Base-by-base conservation (phyloP, 169 alveolate genomes). In the Eimeria tenella region DNA sequence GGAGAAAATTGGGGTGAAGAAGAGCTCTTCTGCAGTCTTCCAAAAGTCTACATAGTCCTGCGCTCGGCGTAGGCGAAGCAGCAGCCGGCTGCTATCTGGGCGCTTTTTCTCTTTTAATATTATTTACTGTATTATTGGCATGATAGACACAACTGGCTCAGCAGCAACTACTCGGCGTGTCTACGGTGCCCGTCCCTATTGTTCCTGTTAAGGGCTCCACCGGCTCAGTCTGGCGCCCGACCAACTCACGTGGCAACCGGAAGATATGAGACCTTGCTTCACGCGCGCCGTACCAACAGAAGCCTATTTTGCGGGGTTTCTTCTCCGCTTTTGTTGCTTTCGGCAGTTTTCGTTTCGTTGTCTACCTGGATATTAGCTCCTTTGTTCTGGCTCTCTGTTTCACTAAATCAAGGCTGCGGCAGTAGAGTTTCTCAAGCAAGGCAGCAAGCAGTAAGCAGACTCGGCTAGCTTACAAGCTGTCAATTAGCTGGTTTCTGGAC, bases 251-350 rank as follows among this genome's bases (percentile, higher is more conserved):
- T 79, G 71, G 70, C 88, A 68, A 9, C 49, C 56, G 25, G 70
- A 52, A 79, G 71, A 79, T 53, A 62, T 21, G 84, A 74, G 70
- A 50, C 87, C 70, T 77, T 77, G 87, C 21, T 73, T 73, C 82
- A 31, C 42, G 23, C 88, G 9, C 71, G 53, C 88, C 71, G 21
- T 13, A 31, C 25, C 62, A 65, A 62, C 79, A 62, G 60, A 58
- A 70, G 79, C 56, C 63, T 31, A 49, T 31, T 83, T 23, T 58
- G 68, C 77, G n/a, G 68, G 74, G 71, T 63, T 58, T 53, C 56
- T 79, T n/a, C 88, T 55, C 79, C 79, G 91, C 17, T 62, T 83
- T 83, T 83, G 89, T 83, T 83, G 91, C 60, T 83, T 56, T 83
- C 91, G 91, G 74, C 77, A 74, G 79, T 42, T 31, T 31, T 31